Evolutionary conservation across 2,329 filamentous ascomycete genomes (phyloP).

Genomic region (Paraphoma sp.): DNA sequence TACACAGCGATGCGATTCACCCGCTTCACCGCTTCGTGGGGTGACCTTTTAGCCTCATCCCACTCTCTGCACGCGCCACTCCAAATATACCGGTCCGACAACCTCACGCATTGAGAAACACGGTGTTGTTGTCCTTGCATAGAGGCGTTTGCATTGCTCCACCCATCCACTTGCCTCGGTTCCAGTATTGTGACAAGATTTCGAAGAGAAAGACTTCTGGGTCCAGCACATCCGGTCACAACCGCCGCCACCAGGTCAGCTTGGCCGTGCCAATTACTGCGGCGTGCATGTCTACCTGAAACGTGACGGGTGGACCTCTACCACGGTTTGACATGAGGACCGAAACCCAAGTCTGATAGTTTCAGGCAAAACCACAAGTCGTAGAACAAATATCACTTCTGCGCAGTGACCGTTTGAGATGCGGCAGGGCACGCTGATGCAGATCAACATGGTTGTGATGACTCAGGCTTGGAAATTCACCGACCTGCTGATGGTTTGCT

Average conservation of each 20-base stretch:
- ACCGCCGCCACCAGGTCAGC: neutral
- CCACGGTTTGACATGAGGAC: constrained; percentile 5
- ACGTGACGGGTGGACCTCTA: constrained; percentile 24
- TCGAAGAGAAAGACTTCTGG: neutral
- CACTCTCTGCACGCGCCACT: constrained; percentile 15
- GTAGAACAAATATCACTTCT: constrained; percentile 3
- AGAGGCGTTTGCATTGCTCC: constrained; percentile 7
- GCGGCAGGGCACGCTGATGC: neutral
- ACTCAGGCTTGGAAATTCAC: neutral
- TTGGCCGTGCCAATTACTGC: constrained; percentile 1
- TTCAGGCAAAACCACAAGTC: constrained; percentile 1
- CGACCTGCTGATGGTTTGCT: neutral
- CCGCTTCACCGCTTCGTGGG: constrained; percentile 42
- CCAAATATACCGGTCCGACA: neutral
- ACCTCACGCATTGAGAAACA: neutral
- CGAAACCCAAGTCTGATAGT: neutral
- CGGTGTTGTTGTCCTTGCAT: constrained; percentile 9
- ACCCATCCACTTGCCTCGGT: neutral
- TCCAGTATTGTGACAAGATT: neutral
- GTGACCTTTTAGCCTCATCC: constrained; percentile 34
- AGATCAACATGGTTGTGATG: constrained; percentile 3
- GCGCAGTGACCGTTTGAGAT: neutral
- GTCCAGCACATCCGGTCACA: neutral
- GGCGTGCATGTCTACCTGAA: constrained; percentile 20
- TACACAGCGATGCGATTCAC: constrained; percentile 22